Evolutionary conservation across 2,329 filamentous ascomycete species (phyloP).

Genomic region (Dothideomycetes sp.): DNA sequence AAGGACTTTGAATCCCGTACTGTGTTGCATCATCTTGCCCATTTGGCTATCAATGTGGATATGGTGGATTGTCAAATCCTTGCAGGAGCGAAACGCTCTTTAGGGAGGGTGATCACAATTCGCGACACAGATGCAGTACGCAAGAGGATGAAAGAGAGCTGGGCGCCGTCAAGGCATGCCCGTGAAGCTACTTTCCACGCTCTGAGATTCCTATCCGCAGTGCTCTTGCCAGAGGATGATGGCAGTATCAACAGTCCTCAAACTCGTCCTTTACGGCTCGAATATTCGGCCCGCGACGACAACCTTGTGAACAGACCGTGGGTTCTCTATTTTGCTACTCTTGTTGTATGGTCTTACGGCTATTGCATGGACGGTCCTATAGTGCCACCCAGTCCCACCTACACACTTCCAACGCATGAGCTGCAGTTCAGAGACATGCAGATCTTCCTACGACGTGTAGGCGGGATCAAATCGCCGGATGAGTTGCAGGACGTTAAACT

Average conservation of each 20-base stretch:
- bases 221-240: slow-evolving; percentile 56
- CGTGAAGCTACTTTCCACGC: slow-evolving; percentile 90
- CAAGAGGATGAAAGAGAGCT: slow-evolving; percentile 74
- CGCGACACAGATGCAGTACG: slow-evolving; percentile 73
- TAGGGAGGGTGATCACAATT: slow-evolving; percentile 75
- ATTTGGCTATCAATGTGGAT: slow-evolving; percentile 97
- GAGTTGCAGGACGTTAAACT: slow-evolving; percentile 65
- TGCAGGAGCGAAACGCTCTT: slow-evolving; percentile 72
- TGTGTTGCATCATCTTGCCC: slow-evolving; percentile 84
- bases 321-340: slow-evolving; percentile 85
- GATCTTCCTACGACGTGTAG: slow-evolving; percentile 63
- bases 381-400: slow-evolving; percentile 29
- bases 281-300: slow-evolving; percentile 78
- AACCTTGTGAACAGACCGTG: slow-evolving; percentile 85
- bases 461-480: slow-evolving; percentile 62
- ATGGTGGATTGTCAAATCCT: slow-evolving; percentile 97
- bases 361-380: slow-evolving; percentile 80
- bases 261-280: slow-evolving; percentile 30
- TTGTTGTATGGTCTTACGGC: slow-evolving; percentile 94
- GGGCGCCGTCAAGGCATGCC: slow-evolving; percentile 81
- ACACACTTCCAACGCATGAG: slow-evolving; percentile 48
- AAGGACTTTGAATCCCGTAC: slow-evolving; percentile 80
- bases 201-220: slow-evolving; percentile 76
- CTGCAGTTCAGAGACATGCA: slow-evolving; percentile 72
- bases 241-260: slow-evolving; percentile 15